Evolutionary conservation across 352 stramenopile genomes (phyloP).

Genomic region (Pythium pyrilobum): DNA sequence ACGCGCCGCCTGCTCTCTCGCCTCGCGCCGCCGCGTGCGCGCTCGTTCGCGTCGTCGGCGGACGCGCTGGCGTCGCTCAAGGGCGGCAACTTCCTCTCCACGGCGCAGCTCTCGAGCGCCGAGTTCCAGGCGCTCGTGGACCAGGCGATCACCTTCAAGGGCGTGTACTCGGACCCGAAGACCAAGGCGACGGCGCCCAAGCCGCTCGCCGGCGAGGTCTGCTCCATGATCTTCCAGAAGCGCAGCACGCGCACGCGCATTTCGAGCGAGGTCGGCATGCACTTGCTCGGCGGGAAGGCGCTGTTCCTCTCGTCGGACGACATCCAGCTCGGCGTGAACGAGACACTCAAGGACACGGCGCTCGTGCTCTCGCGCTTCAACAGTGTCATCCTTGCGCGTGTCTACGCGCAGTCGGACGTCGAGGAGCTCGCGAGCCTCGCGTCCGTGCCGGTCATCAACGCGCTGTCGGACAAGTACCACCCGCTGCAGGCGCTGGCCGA

Average conservation of each 20-base stretch:
- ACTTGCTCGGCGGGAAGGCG: conserved; percentile 93
- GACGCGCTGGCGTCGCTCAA: conserved; percentile 34
- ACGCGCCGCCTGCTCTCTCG: not conserved
- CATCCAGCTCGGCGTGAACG: conserved; percentile 98
- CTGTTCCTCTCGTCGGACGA: conserved; percentile 97
- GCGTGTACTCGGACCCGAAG: conserved; percentile 44
- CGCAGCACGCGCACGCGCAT: conserved; percentile 90
- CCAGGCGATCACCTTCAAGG: conserved; percentile 68
- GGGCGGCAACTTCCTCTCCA: conserved; percentile 71
- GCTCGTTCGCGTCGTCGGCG: conserved; percentile 11
- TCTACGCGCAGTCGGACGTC: conserved; percentile 91
- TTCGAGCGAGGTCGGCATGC: conserved; percentile 95
- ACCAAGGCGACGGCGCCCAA: conserved; percentile 57
- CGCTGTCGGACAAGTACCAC: conserved; percentile 97
- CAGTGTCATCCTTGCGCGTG: conserved; percentile 94
- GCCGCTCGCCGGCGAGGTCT: conserved; percentile 65
- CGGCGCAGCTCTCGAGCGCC: conserved; percentile 45
- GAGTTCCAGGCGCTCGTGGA: conserved; percentile 58
- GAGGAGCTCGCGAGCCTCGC: conserved; percentile 87
- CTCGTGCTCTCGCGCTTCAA: conserved; percentile 94
- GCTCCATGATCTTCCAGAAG: conserved; percentile 95
- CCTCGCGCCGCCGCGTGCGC: not conserved
- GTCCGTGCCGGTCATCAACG: conserved; percentile 97
- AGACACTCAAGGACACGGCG: conserved; percentile 91
- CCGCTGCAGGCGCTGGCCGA: conserved; percentile 97